phyloP scores from a whole-genome alignment of 345 rosid genomes.

The Camelina laxa region DNA sequence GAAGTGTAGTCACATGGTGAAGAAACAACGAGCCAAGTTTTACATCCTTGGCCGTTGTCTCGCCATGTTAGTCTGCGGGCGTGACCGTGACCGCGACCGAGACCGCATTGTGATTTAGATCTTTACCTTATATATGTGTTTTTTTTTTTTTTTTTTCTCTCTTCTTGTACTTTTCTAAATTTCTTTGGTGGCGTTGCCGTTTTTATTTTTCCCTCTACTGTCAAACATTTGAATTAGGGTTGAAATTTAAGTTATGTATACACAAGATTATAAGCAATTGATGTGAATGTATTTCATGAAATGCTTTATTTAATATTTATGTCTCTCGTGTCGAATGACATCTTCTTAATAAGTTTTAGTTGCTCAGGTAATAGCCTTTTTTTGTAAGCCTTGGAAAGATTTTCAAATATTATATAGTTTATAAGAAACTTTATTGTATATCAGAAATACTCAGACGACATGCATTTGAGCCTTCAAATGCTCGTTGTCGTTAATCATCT shows the following conservation, averaged over 20 bases:
- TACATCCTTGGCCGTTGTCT: slow-evolving; percentile 85
- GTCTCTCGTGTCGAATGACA: not conserved
- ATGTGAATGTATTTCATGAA: slow-evolving; percentile 34
- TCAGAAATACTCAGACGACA: slow-evolving; percentile 19
- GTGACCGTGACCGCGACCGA: slow-evolving; percentile 52
- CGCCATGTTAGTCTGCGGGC: slow-evolving; percentile 77
- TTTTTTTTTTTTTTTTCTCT: not conserved
- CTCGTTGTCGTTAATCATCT: slow-evolving; percentile 11
- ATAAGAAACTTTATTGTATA: not conserved
- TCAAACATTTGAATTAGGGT: slow-evolving; percentile 32
- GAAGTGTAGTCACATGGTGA: slow-evolving; percentile 78
- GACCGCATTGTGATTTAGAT: slow-evolving; percentile 24
- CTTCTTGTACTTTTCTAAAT: not conserved
- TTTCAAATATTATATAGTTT: slow-evolving; percentile 2
- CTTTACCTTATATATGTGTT: slow-evolving; percentile 2
- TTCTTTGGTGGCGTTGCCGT: not conserved
- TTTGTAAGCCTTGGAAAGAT: slow-evolving; percentile 22
- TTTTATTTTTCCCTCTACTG: slow-evolving; percentile 27
- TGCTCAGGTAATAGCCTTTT: slow-evolving; percentile 16
- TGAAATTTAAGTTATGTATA: slow-evolving; percentile 26
- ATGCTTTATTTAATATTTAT: slow-evolving; percentile 17
- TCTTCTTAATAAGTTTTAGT: slow-evolving; percentile 1
- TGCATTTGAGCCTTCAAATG: not conserved
- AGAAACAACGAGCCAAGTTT: slow-evolving; percentile 78
- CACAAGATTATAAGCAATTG: slow-evolving; percentile 28